A percentile compares a stretch with the other conserved stretches of the same genome.
Conservation (phyloP, 202 grass and related monocot genomes). For the Eragrostis tef region DNA sequence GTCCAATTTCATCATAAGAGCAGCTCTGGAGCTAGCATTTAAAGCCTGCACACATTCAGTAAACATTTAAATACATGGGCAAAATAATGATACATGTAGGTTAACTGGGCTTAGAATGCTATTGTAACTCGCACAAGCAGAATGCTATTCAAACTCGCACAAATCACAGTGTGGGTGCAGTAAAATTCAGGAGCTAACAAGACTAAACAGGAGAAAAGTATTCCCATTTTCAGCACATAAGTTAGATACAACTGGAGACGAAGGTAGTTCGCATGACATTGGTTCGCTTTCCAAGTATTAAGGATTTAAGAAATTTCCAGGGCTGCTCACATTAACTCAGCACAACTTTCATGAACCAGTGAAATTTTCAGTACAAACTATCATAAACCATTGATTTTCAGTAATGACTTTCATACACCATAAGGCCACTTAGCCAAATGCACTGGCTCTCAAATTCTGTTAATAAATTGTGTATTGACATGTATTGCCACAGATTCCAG, state of each 20-base stretch:
- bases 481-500: background rate
- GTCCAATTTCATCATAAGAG: conserved; percentile 95
- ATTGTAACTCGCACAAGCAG: too few species aligned
- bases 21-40: conserved; percentile 94
- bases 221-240: background rate
- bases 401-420: background rate
- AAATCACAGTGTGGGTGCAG: background rate
- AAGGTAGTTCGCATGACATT: background rate
- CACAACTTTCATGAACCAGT: background rate
- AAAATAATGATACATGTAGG: background rate
- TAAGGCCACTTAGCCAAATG: background rate
- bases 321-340: background rate
- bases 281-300: background rate
- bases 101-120: too few species aligned
- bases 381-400: background rate
- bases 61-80: conserved; percentile 18
- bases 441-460: background rate
- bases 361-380: background rate
- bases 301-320: background rate
- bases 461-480: background rate
- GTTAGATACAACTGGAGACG: background rate
- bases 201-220: background rate
- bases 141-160: background rate
- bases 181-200: background rate
- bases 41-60: conserved; percentile 62